Percentiles rank a stretch among this genome's conserved stretches.
Conservation (phyloP, 768 basidiomycete species). For the Lactarius pseudohatsudake region DNA sequence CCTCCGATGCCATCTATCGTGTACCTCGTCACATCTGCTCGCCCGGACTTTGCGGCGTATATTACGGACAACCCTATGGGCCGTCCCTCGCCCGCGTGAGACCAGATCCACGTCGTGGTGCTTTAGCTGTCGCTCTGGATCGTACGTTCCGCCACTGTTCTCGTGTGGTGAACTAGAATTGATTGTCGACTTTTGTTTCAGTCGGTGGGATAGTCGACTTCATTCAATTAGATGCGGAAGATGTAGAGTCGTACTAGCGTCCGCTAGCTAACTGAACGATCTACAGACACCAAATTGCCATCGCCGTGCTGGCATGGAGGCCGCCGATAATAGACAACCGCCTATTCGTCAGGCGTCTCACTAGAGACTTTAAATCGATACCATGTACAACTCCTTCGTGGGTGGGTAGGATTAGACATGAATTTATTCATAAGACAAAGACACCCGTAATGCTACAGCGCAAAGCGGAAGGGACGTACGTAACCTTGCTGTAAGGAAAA, state of each 20-base stretch:
- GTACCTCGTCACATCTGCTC: slow-evolving; percentile 27
- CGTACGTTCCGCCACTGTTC: slow-evolving; percentile 12
- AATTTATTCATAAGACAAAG: neutral
- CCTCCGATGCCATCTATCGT: slow-evolving; percentile 21
- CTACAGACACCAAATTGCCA: neutral
- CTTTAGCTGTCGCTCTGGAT: slow-evolving; percentile 25
- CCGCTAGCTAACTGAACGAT: neutral
- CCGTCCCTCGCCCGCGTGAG: slow-evolving; percentile 18
- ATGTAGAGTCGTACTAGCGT: slow-evolving; percentile 15
- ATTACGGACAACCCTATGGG: slow-evolving; percentile 30
- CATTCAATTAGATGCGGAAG: slow-evolving; percentile 29
- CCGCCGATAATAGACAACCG: neutral
- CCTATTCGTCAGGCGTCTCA: neutral
- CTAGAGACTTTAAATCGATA: neutral
- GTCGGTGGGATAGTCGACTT: slow-evolving; percentile 25
- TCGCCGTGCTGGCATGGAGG: neutral
- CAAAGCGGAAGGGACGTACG: too few species aligned
- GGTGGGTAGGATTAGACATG: neutral
- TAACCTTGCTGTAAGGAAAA: neutral
- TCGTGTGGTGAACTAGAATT: neutral
- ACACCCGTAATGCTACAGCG: neutral
- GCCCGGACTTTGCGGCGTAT: slow-evolving; percentile 19
- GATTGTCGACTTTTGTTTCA: neutral
- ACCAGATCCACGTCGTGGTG: slow-evolving; percentile 26
- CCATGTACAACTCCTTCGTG: neutral